Percentiles rank a stretch among this genome's conserved stretches.
Evolutionary conservation across 2,329 filamentous ascomycete genomes (phyloP).

Genomic region (Alternaria burnsii): DNA sequence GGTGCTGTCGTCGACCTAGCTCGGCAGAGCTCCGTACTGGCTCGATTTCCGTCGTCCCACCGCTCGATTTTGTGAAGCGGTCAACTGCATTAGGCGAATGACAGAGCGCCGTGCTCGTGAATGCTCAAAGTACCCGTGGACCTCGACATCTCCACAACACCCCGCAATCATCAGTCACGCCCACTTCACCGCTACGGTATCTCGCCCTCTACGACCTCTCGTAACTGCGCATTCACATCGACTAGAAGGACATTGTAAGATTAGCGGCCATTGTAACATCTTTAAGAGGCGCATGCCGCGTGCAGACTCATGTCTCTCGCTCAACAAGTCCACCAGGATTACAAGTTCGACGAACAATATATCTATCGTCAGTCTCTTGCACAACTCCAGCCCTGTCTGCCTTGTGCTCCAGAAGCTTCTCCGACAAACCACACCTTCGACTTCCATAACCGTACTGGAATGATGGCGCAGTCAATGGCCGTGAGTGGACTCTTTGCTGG

Average conservation of each 20-base stretch:
- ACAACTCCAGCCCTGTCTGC: slow-evolving; percentile 8
- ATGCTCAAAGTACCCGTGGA: slow-evolving; percentile 22
- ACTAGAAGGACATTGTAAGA: slow-evolving; percentile 17
- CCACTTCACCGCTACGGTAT: slow-evolving; percentile 12
- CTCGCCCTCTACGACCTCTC: background rate
- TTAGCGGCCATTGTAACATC: slow-evolving; percentile 7
- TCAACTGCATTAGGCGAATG: slow-evolving; percentile 31
- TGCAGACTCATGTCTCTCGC: slow-evolving; percentile 24
- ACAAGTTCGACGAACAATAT: slow-evolving; percentile 8
- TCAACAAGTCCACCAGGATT: slow-evolving; percentile 16
- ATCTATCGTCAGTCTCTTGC: slow-evolving; percentile 5
- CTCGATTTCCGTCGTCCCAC: slow-evolving; percentile 21
- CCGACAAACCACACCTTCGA: background rate
- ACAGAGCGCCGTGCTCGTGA: slow-evolving; percentile 24
- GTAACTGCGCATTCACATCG: slow-evolving; percentile 17
- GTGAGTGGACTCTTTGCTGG: slow-evolving; percentile 17
- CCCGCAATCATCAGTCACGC: slow-evolving; percentile 29
- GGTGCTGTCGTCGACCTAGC: slow-evolving; percentile 7
- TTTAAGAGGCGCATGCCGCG: slow-evolving; percentile 15
- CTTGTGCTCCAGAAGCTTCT: slow-evolving; percentile 8
- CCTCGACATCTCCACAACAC: slow-evolving; percentile 19
- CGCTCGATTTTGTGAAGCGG: slow-evolving; percentile 35
- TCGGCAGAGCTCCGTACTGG: slow-evolving; percentile 12
- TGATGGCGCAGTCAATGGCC: slow-evolving; percentile 23
- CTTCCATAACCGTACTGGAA: slow-evolving; percentile 11